These are phyloP conservation scores for Claviceps arundinis DNA, from an alignment of 2,329 filamentous ascomycete species.

Conservation along the genomic window DNA sequence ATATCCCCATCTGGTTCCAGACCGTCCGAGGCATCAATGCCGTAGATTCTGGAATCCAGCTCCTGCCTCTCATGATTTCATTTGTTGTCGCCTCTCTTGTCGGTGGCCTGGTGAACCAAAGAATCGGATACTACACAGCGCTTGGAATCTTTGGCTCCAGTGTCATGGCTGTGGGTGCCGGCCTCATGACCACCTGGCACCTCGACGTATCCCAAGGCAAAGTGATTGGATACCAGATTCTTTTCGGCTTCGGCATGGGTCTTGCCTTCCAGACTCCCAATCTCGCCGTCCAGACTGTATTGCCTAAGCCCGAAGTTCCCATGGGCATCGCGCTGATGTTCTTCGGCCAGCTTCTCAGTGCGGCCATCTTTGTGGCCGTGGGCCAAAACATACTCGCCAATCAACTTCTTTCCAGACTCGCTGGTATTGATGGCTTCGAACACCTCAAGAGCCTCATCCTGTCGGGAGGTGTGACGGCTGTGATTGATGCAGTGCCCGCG, in stretches of 20 bases:
- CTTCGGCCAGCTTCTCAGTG: neutral
- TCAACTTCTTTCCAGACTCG: neutral
- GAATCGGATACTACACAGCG: slow-evolving; percentile 46
- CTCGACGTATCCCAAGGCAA: slow-evolving; percentile 31
- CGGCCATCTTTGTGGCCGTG: slow-evolving; percentile 11
- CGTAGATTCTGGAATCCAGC: slow-evolving; percentile 42
- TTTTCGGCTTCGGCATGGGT: slow-evolving; percentile 46
- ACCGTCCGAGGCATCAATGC: slow-evolving; percentile 39
- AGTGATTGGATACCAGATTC: slow-evolving; percentile 48
- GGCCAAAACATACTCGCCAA: slow-evolving; percentile 1
- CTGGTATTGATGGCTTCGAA: neutral
- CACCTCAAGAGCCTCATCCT: neutral
- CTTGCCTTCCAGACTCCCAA: slow-evolving; percentile 43
- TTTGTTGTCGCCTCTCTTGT: slow-evolving; percentile 38
- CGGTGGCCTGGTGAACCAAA: slow-evolving; percentile 34
- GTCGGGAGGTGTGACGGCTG: neutral
- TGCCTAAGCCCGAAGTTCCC: slow-evolving; percentile 37
- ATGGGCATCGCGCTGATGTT: slow-evolving; percentile 26
- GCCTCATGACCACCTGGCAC: slow-evolving; percentile 43
- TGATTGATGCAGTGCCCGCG: neutral
- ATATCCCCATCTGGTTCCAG: slow-evolving; percentile 24
- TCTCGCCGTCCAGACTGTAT: slow-evolving; percentile 42
- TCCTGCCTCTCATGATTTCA: slow-evolving; percentile 41
- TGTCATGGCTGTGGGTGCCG: slow-evolving; percentile 38
- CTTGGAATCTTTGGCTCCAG: slow-evolving; percentile 39